These are phyloP conservation scores for Asterionellopsis glacialis DNA, from an alignment of 108 stramenopile species.

Conservation along the genomic window DNA sequence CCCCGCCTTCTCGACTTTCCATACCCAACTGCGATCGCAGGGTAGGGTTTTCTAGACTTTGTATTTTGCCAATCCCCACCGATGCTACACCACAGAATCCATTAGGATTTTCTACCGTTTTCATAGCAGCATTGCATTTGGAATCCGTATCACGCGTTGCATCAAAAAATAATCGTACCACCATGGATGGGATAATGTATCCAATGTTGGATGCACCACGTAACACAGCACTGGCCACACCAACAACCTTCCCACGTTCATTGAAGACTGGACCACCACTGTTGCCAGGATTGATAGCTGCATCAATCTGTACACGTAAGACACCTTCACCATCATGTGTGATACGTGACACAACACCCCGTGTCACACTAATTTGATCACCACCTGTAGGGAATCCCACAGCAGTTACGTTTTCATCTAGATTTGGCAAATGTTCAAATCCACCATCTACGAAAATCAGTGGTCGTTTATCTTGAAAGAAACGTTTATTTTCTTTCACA, in stretches of 20 bases:
- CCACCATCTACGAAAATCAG: slow-evolving; percentile 3
- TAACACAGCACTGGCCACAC: slow-evolving; percentile 51
- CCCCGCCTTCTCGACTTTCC: slow-evolving; percentile 26
- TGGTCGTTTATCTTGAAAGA: slow-evolving; percentile 1
- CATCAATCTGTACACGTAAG: slow-evolving; percentile 67
- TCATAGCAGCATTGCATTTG: slow-evolving; percentile 10
- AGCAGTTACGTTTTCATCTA: slow-evolving; percentile 61
- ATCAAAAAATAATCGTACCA: slow-evolving; percentile 39
- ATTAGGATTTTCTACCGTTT: slow-evolving; percentile 3
- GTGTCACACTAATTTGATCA: slow-evolving; percentile 46
- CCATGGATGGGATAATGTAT: slow-evolving; percentile 56
- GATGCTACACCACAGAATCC: not conserved
- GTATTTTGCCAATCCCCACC: slow-evolving; percentile 13
- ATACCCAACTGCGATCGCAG: slow-evolving; percentile 28
- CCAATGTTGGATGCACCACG: slow-evolving; percentile 50
- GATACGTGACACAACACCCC: slow-evolving; percentile 65
- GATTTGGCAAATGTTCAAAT: slow-evolving; percentile 30
- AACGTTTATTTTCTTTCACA: slow-evolving; percentile 23
- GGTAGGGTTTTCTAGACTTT: slow-evolving; percentile 37
- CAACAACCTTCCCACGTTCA: slow-evolving; percentile 52
- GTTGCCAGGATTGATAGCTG: slow-evolving; percentile 67
- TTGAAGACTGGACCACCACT: slow-evolving; percentile 62
- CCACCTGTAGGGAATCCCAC: slow-evolving; percentile 73
- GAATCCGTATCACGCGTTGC: slow-evolving; percentile 20
- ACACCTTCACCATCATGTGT: slow-evolving; percentile 44